These are phyloP conservation scores for Meredithiella fracta DNA, from an alignment of 2,329 filamentous ascomycete genomes.

Conservation along the genomic window DNA sequence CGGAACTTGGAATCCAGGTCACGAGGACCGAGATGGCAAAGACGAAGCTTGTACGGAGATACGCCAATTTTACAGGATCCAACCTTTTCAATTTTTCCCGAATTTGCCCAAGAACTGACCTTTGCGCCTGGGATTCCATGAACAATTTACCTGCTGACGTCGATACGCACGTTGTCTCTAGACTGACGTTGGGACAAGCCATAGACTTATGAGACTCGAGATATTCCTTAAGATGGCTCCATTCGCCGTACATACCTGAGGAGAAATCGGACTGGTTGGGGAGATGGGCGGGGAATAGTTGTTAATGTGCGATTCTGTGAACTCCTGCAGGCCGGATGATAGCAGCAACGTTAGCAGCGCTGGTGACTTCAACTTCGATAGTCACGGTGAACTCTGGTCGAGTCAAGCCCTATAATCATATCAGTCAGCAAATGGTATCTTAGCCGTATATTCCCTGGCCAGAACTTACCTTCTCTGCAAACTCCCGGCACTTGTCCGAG, in stretches of 20 bases:
- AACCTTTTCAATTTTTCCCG: conserved; percentile 24
- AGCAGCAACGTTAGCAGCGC: conserved; percentile 4
- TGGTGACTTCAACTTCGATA: conserved; percentile 27
- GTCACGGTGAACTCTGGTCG: conserved; percentile 29
- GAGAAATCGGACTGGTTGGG: background rate
- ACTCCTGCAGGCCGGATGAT: background rate
- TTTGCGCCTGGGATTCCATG: conserved; percentile 14
- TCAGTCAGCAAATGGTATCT: background rate
- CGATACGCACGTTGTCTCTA: conserved; percentile 19
- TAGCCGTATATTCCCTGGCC: too few relatives aligned
- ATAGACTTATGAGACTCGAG: conserved; percentile 8
- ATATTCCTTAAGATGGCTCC: conserved; percentile 7
- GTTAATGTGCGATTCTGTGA: conserved; percentile 1
- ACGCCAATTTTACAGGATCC: conserved; percentile 44
- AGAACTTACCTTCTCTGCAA: conserved; percentile 21
- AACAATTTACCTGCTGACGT: conserved; percentile 11
- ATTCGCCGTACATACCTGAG: conserved; percentile 3
- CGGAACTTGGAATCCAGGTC: conserved; percentile 49
- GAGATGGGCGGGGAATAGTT: background rate
- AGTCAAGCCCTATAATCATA: conserved; percentile 18
- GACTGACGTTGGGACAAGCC: conserved; percentile 11
- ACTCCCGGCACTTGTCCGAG: conserved; percentile 19
- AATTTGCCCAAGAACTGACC: conserved; percentile 17
- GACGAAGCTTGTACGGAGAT: conserved; percentile 43
- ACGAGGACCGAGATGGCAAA: conserved; percentile 44